Evolutionary conservation across 2,329 filamentous ascomycete genomes (phyloP).

Genomic region (Trichothecium sympodiale): DNA sequence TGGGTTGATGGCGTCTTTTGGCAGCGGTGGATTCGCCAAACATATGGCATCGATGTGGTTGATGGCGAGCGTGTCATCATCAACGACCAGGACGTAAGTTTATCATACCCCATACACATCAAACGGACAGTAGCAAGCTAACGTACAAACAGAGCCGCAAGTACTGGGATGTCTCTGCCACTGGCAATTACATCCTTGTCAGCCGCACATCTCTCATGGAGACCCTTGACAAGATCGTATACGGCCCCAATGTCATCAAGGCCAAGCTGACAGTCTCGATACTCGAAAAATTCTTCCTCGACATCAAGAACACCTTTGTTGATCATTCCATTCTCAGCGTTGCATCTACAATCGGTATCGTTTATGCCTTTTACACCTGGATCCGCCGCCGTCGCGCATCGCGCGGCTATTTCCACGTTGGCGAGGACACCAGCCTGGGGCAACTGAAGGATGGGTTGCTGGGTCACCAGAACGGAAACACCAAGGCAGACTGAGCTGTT

Average conservation of each 20-base stretch:
- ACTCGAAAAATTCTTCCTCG: slow-evolving; percentile 61
- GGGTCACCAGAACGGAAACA: slow-evolving; percentile 25
- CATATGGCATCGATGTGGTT: slow-evolving; percentile 80
- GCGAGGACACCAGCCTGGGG: slow-evolving; percentile 37
- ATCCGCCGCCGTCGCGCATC: slow-evolving; percentile 38
- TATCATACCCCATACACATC: neutral
- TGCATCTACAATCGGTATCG: slow-evolving; percentile 45
- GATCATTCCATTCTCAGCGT: slow-evolving; percentile 50
- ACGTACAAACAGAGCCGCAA: slow-evolving; percentile 58
- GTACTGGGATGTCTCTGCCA: slow-evolving; percentile 90
- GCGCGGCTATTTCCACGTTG: slow-evolving; percentile 50
- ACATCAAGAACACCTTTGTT: slow-evolving; percentile 45
- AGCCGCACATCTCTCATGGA: slow-evolving; percentile 86
- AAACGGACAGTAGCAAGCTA: slow-evolving; percentile 13
- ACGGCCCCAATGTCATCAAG: slow-evolving; percentile 58
- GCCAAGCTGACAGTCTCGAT: slow-evolving; percentile 67
- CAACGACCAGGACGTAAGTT: slow-evolving; percentile 89
- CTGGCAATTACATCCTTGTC: slow-evolving; percentile 80
- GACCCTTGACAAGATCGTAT: slow-evolving; percentile 62
- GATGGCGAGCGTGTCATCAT: slow-evolving; percentile 90
- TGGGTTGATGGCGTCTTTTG: slow-evolving; percentile 97
- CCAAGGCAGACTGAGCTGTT: slow-evolving; percentile 23
- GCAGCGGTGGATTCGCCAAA: slow-evolving; percentile 94
- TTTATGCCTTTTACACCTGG: slow-evolving; percentile 42
- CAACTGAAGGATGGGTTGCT: slow-evolving; percentile 56